Base-by-base conservation (phyloP, 2,329 filamentous ascomycete genomes). In the Aspergillus candidus region DNA sequence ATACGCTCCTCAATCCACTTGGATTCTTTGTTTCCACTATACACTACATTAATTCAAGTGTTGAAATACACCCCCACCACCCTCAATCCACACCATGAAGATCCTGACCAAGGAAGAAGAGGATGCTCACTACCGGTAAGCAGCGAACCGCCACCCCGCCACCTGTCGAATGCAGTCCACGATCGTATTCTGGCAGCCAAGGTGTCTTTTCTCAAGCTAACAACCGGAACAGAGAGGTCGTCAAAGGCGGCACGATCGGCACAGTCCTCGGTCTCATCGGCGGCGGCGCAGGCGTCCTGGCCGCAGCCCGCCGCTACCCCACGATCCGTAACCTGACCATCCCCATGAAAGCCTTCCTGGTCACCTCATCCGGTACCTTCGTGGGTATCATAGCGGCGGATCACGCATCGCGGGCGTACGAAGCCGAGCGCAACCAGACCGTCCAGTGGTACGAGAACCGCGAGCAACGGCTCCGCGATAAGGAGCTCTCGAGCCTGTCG, bases 31-130 rank as follows among this genome's bases (percentile, higher is more conserved):
- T 15, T n/a, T 15, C 22, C 32, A 43, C 10, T 18, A 13, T 36
- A 5, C 13, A 39, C 22, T 15, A 34, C 13, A 18, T 22, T 36
- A 33, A 27, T 39, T 33, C 27, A 30, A 30, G 35, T 27, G 22
- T 27, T 27, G 43, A 35, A 30, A 43, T 37, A 42, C 22, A 41
- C 32, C 44, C 32, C 14, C 40, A 32, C 11, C 35, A 10, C n/a
- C 4, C 29, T 36, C 15, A 41, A 43, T 41, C 49, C 53, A 54
- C 69, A 76, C 40, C 51, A 98, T 97, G 93, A 97, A 96, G 84
- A 76, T 97, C 63, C 78, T 97, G 65, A 94, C 86, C 59, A 88
- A 91, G 67, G 88, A 96, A 79, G 88, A 96, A 73, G 90, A 96
- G 72, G 67, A 76, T 48, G 86, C 79, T 42, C 90, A 96, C 78